A percentile compares a stretch with the other conserved stretches of the same genome.
These are phyloP conservation scores for Penicillium manginii DNA, from an alignment of 495 filamentous ascomycete genomes.

Conservation along the genomic window DNA sequence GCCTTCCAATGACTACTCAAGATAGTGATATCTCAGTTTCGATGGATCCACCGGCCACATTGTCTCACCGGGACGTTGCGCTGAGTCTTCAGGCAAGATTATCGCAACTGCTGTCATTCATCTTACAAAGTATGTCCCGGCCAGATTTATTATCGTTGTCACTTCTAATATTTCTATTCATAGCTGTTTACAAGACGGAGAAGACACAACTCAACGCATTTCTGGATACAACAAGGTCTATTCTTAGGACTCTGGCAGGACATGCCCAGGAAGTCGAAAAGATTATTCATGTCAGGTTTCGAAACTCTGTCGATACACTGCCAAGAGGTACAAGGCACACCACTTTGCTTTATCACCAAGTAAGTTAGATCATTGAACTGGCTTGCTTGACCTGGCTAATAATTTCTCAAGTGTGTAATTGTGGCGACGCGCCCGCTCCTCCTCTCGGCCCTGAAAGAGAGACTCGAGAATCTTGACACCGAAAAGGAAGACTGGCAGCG, in stretches of 20 bases:
- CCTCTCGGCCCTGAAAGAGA: conserved; percentile 37
- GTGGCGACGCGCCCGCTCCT: conserved; percentile 42
- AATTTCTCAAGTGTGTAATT: conserved; percentile 36
- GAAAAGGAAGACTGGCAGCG: conserved; percentile 32
- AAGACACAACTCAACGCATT: conserved; percentile 38
- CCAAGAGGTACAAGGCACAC: conserved; percentile 38
- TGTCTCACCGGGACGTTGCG: conserved; percentile 22
- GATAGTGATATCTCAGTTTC: not conserved
- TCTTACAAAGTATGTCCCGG: conserved; percentile 30
- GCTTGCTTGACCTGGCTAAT: too few relatives aligned
- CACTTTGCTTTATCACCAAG: conserved; percentile 43
- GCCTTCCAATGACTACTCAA: not conserved
- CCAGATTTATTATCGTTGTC: too few relatives aligned
- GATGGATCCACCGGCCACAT: conserved; percentile 27
- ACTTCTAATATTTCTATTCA: too few relatives aligned
- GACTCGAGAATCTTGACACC: conserved; percentile 27
- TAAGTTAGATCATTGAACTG: too few relatives aligned
- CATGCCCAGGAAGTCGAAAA: conserved; percentile 38
- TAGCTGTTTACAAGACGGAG: conserved; percentile 39
- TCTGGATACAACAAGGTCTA: conserved; percentile 36
- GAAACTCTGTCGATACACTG: conserved; percentile 34
- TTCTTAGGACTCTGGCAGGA: conserved; percentile 37
- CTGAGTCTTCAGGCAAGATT: conserved; percentile 38
- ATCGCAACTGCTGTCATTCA: conserved; percentile 31
- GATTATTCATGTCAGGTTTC: conserved; percentile 32